Percentiles rank a stretch among this genome's conserved stretches.
These are phyloP conservation scores for Nissolia schottii DNA, from an alignment of 306 rosid genomes.

Conservation along the genomic window DNA sequence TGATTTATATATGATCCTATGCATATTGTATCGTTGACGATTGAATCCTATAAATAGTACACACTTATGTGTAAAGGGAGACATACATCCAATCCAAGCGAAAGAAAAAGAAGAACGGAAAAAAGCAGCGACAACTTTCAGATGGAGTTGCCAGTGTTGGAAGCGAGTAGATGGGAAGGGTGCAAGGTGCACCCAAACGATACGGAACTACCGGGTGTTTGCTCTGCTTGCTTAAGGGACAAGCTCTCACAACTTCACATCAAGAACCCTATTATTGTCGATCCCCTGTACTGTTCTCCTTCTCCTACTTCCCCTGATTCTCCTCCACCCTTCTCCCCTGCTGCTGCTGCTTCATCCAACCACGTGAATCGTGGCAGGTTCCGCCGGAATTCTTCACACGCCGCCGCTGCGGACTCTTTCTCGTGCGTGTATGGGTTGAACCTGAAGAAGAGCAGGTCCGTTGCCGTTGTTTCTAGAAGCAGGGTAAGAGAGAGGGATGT, in stretches of 20 bases:
- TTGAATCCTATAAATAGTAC: slow-evolving; percentile 14
- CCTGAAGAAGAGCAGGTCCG: slow-evolving; percentile 68
- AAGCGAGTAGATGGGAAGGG: neutral
- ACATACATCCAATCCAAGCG: neutral
- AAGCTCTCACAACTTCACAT: slow-evolving; percentile 40
- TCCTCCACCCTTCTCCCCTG: slow-evolving; percentile 10
- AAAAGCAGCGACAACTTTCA: neutral
- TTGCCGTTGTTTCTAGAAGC: slow-evolving; percentile 33
- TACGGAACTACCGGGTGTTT: slow-evolving; percentile 49
- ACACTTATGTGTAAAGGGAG: neutral
- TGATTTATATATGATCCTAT: neutral
- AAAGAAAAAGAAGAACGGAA: neutral
- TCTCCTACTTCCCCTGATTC: slow-evolving; percentile 14
- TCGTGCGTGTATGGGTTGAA: slow-evolving; percentile 43
- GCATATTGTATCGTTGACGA: slow-evolving; percentile 26
- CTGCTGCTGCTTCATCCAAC: neutral
- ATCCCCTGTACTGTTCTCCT: neutral
- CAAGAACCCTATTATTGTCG: neutral
- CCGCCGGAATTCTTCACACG: slow-evolving; percentile 40
- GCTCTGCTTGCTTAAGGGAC: slow-evolving; percentile 53
- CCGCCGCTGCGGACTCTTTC: slow-evolving; percentile 19
- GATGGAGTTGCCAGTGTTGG: slow-evolving; percentile 41
- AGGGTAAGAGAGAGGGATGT: slow-evolving; percentile 20
- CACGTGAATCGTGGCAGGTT: slow-evolving; percentile 21
- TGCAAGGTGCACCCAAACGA: slow-evolving; percentile 49